Base-by-base conservation (phyloP, 2,329 filamentous ascomycete genomes). In the Talaromyces sp. region DNA sequence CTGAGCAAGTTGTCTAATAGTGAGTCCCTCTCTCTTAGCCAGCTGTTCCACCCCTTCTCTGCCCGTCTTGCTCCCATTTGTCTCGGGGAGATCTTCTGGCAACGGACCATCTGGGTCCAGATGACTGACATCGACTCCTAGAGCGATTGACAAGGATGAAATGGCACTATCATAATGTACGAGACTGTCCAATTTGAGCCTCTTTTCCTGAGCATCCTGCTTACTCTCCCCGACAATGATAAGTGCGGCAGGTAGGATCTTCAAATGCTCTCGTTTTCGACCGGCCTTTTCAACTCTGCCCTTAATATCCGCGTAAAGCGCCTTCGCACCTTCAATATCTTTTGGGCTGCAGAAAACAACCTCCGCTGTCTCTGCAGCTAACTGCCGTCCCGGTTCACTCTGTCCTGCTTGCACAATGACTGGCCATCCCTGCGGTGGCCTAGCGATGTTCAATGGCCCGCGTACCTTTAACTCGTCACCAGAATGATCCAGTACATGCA, bases 321-420 rank as follows among this genome's bases (percentile, higher is more conserved):
- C 77, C 72, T 84, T 83, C 3, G 79, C 82, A 0, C 74, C 68
- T 8, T 78, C 76, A 3, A 85, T 71, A 66, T 83, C 78, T 27
- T 74, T 73, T 1, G 82, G 82, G 31, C 81, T 81, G 68, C 83
- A 85, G 67, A 84, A 85, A 0, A 85, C 82, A 1, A 78, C 79
- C 65, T 85, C 83, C 0, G 83, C 83, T 11, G 83, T 85, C 73
- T 84, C 82, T 0, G 79, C 83, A 0, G 82, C 83, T 2, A 85
- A 72, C 66, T 85, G 82, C 33, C 77, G 73, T 0, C 83, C 83
- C 0, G 82, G 82, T 61, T 84, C 83, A 0, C 81, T 83, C 68
- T 84, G 82, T 0, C 83, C 83, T 2, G 83, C 83, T 64, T 85
- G 83, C 1, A 85, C 81, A 65, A 85, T 84, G 0, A 85, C 83